phyloP scores from a whole-genome alignment of 73 alveolate species.

The Uronychia setigera region DNA sequence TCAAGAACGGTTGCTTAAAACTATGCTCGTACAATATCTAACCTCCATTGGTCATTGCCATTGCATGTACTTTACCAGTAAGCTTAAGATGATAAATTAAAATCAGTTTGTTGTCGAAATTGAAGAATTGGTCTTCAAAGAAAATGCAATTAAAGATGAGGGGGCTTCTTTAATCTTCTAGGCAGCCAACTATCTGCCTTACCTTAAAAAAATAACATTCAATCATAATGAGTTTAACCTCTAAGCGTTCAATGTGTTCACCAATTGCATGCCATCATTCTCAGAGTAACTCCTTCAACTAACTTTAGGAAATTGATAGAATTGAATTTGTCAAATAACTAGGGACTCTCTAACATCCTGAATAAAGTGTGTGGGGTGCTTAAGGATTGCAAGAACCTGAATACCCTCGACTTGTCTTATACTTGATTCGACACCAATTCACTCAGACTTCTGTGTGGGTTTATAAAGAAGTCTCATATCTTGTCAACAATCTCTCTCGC shows the following conservation, averaged over 20 bases:
- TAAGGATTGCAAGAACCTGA: conserved; percentile 8
- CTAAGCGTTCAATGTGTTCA: conserved; percentile 9
- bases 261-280: conserved; percentile 5
- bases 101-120: conserved; percentile 11
- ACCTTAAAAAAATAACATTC: conserved; percentile 15
- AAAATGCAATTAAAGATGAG: conserved; percentile 44
- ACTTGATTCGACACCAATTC: conserved; percentile 24
- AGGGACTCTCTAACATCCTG: conserved; percentile 22
- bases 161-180: conserved; percentile 24
- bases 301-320: conserved; percentile 1
- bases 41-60: conserved; percentile 29
- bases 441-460: conserved; percentile 7
- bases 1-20: conserved; percentile 12
- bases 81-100: neutral
- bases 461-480: conserved; percentile 19
- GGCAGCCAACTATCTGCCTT: conserved; percentile 24
- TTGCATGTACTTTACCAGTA: conserved; percentile 43
- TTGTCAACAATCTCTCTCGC: conserved; percentile 24
- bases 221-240: conserved; percentile 40
- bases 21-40: conserved; percentile 25
- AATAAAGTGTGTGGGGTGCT: conserved; percentile 33
- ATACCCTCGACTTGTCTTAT: conserved; percentile 21
- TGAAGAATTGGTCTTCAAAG: conserved; percentile 30
- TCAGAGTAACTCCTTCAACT: conserved; percentile 3
- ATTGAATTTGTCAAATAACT: conserved; percentile 17